phyloP scores from a whole-genome alignment of 768 basidiomycete species.

The Suillus subaureus region DNA sequence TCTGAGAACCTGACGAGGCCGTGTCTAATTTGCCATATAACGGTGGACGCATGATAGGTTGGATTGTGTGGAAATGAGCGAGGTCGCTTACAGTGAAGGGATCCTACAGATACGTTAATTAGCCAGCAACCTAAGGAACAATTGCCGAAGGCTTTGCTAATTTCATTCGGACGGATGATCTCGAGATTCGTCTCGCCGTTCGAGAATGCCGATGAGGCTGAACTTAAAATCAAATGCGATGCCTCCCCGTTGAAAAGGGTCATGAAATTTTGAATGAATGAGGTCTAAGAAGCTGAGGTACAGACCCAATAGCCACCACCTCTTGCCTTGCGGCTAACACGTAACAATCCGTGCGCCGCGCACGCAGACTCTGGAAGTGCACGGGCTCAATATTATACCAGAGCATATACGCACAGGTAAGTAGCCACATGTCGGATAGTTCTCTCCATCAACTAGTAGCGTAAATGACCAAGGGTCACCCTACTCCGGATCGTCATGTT shows the following conservation, averaged over 20 bases:
- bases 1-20: constrained; percentile 16
- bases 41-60: constrained; percentile 14
- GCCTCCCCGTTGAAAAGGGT: constrained; percentile 25
- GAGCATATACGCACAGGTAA: not conserved
- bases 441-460: not conserved
- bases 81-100: constrained; percentile 32
- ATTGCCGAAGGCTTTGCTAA: constrained; percentile 37
- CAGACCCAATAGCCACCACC: constrained; percentile 5
- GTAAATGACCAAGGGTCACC: not conserved
- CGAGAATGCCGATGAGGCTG: constrained; percentile 21
- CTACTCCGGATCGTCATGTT: constrained; percentile 8
- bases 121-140: constrained; percentile 26
- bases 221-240: constrained; percentile 33
- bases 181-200: constrained; percentile 21
- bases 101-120: constrained; percentile 26
- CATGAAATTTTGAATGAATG: constrained; percentile 27
- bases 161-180: constrained; percentile 26
- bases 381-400: constrained; percentile 6
- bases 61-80: constrained; percentile 31
- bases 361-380: constrained; percentile 3
- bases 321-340: constrained; percentile 10
- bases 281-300: constrained; percentile 9
- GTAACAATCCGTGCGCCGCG: constrained; percentile 8
- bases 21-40: constrained; percentile 34
- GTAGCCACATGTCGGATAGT: not conserved